Evolutionary conservation across 1,284 basidiomycete species (phyloP).

Genomic region (Heterobasidion occidentale): DNA sequence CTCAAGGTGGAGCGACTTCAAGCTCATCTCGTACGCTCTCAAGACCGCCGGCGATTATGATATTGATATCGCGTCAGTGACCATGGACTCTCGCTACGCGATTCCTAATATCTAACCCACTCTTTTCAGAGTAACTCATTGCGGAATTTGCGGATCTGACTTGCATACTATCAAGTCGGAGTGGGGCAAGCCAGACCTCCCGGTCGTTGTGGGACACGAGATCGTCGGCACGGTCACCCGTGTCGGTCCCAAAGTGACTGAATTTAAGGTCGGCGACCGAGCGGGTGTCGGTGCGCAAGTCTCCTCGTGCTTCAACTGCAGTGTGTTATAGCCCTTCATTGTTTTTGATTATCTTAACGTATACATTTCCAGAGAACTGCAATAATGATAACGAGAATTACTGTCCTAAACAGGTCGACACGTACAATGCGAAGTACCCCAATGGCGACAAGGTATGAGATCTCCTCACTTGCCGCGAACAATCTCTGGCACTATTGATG

Average conservation of each 20-base stretch:
- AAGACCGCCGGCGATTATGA: constrained; percentile 25
- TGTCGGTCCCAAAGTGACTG: constrained; percentile 47
- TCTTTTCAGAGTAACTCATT: constrained; percentile 22
- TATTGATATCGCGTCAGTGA: constrained; percentile 22
- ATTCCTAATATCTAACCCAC: neutral
- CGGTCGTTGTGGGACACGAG: constrained; percentile 47
- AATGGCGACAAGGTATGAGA: constrained; percentile 27
- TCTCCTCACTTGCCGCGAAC: neutral
- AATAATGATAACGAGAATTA: constrained; percentile 49
- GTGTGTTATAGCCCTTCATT: neutral
- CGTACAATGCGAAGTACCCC: constrained; percentile 34
- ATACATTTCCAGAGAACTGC: constrained; percentile 28
- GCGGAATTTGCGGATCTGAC: constrained; percentile 40
- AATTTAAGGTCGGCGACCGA: constrained; percentile 53
- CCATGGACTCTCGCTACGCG: no score
- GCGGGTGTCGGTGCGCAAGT: constrained; percentile 62
- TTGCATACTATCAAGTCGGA: constrained; percentile 44
- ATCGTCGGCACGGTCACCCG: constrained; percentile 51
- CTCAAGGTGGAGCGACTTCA: constrained; percentile 29
- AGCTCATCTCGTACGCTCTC: constrained; percentile 28
- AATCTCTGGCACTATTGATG: neutral
- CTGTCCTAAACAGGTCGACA: constrained; percentile 28
- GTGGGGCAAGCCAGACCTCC: constrained; percentile 37
- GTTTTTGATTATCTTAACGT: neutral
- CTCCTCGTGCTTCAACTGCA: constrained; percentile 42